Evolutionary conservation across 2,329 filamentous ascomycete genomes (phyloP), one percentile per base, ranked within the genome.

Genomic region (Niveomyces coronatus): DNA sequence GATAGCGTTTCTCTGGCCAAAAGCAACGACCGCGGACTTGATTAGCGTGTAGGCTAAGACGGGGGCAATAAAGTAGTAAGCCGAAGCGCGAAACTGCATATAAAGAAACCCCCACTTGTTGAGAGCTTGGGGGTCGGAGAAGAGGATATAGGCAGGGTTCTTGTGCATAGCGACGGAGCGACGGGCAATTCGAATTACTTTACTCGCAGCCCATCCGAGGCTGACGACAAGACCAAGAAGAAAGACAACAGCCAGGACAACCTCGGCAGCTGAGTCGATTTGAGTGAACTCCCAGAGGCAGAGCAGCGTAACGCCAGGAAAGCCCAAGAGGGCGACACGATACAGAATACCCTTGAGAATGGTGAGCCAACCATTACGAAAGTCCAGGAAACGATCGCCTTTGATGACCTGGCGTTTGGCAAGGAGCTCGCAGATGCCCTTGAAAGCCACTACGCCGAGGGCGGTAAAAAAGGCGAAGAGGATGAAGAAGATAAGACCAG

Each of bases 101-200:
- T 96, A 96, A 46, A 96, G 75, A 68, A 96, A 95, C 17, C 89
- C 89, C 89, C 89, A 95, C 64, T 94, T 94, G 74, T 95, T 94
- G 45, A 96, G 74, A 37, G 85, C 81, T 46, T 85, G 75, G n/a
- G 88, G 88, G 53, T 96, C 88, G 2, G 89, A 95, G 67, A 94
- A 96, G 45, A 96, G 78, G 50, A 95, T 94, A 62, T 95, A 95
- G 20, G 88, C 89, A 22, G 89, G 87, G 65, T 94, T 95, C 65
- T 89, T 88, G 70, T 95, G 88, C 78, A 94, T 86, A 41, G 74
- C 64, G 46, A 94, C 82, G 22, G 88, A 95, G 50, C 85, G 82
- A 54, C 85, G 85, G 23, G 87, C 89, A 45, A 96, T 82, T 39
- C 78, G 76, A 50, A 94, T 85, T 45, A 96, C 86, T 68, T 94